Conservation (phyloP, 2,329 filamentous ascomycete species). For the Arachnopeziza araneosa region DNA sequence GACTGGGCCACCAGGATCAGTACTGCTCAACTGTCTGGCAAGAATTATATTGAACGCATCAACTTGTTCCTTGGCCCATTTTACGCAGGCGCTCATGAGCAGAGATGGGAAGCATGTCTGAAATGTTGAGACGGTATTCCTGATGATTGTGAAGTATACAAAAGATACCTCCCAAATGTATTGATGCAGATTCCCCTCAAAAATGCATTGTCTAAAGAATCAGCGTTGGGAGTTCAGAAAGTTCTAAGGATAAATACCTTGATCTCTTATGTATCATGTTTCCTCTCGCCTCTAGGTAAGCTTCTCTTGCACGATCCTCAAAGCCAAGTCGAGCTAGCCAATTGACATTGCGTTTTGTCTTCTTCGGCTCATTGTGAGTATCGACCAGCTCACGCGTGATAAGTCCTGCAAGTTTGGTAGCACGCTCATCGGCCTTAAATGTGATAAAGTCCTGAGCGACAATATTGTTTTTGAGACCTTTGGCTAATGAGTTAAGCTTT, state of each 20-base stretch:
- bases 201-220: slow-evolving; percentile 73
- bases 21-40: slow-evolving; percentile 78
- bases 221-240: background rate
- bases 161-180: slow-evolving; percentile 96
- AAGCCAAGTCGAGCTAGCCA: slow-evolving; percentile 86
- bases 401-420: slow-evolving; percentile 67
- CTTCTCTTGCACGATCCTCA: slow-evolving; percentile 82
- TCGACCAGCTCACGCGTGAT: slow-evolving; percentile 73
- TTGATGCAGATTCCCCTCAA: slow-evolving; percentile 84
- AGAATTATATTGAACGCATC: slow-evolving; percentile 85
- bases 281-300: slow-evolving; percentile 75
- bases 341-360: slow-evolving; percentile 73
- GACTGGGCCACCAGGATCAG: slow-evolving; percentile 66
- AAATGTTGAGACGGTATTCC: slow-evolving; percentile 87
- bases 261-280: slow-evolving; percentile 75
- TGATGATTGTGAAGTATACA: slow-evolving; percentile 90
- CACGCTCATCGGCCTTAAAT: slow-evolving; percentile 83
- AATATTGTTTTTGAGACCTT: slow-evolving; percentile 75
- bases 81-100: slow-evolving; percentile 91
- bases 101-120: slow-evolving; percentile 78
- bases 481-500: slow-evolving; percentile 72
- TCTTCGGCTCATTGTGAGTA: slow-evolving; percentile 68
- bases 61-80: slow-evolving; percentile 95
- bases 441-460: slow-evolving; percentile 90
- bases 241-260: slow-evolving; percentile 50